Evolutionary conservation across 345 rosid species (phyloP).

Genomic region (Combretum micranthum): DNA sequence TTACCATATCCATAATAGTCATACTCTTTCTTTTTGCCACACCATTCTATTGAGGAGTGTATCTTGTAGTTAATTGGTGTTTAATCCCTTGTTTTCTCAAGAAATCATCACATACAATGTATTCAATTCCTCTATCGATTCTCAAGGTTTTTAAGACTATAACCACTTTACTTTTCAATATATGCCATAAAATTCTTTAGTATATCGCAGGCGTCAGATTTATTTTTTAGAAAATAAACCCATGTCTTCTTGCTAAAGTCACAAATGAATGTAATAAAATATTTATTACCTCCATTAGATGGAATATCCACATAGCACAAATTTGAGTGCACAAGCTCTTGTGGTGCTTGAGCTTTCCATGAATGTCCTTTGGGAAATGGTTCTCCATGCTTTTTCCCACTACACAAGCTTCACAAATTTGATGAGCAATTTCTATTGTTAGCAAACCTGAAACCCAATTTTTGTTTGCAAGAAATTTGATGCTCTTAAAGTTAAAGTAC

Average conservation of each 20-base stretch:
- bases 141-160: not conserved
- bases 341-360: not conserved
- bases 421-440: too few species aligned
- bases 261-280: not conserved
- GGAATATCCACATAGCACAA: not conserved
- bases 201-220: not conserved
- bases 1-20: slow-evolving; percentile 3
- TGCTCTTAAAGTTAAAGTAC: too few species aligned
- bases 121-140: not conserved
- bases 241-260: too few species aligned
- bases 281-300: not conserved
- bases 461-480: too few species aligned
- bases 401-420: too few species aligned
- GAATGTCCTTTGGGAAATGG: too few species aligned
- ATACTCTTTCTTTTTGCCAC: slow-evolving; percentile 6
- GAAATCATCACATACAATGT: slow-evolving; percentile 1
- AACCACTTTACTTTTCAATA: slow-evolving; percentile 2
- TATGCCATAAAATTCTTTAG: not conserved
- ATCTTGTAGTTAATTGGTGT: not conserved
- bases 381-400: too few species aligned
- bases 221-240: not conserved
- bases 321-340: not conserved
- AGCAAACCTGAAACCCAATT: too few species aligned
- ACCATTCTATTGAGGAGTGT: slow-evolving; percentile 8
- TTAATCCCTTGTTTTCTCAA: not conserved